Conservation (phyloP, 345 rosid genomes). For the Pelargonium nanum region DNA sequence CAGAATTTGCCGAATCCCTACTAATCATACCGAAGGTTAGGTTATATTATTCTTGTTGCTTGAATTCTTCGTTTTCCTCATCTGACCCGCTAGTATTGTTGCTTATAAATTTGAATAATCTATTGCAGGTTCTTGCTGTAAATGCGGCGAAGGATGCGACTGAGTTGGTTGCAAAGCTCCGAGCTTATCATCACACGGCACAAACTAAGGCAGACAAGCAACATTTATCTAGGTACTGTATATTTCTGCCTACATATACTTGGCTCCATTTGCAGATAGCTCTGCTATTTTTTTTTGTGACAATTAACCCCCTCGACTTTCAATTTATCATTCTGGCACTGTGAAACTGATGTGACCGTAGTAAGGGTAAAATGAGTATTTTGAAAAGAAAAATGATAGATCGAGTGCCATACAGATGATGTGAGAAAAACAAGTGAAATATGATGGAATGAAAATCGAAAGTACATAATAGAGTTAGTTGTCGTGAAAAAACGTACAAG, state of each 20-base stretch:
- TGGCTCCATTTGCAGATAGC: too few species aligned
- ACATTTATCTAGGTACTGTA: constrained; percentile 63
- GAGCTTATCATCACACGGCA: constrained; percentile 90
- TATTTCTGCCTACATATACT: neutral
- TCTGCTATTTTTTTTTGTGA: too few species aligned
- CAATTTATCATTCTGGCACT: too few species aligned
- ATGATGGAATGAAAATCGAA: too few species aligned
- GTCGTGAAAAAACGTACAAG: too few species aligned
- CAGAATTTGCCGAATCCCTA: constrained; percentile 89
- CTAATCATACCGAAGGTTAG: constrained; percentile 78
- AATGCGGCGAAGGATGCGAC: constrained; percentile 97
- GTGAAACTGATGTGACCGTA: too few species aligned
- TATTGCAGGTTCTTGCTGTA: constrained; percentile 75
- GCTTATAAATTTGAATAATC: constrained; percentile 1
- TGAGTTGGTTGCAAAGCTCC: constrained; percentile 84
- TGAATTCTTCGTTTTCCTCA: neutral
- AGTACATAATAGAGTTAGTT: too few species aligned
- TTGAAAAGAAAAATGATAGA: too few species aligned
- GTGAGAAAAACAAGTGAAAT: too few species aligned
- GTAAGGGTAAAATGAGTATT: too few species aligned
- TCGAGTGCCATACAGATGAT: too few species aligned
- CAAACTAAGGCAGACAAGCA: constrained; percentile 94
- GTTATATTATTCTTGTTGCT: neutral
- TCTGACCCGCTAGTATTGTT: neutral
- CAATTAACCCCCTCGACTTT: too few species aligned